A percentile compares a stretch with the other conserved stretches of the same genome.
Evolutionary conservation across 2,329 filamentous ascomycete genomes (phyloP).

Genomic region (Talaromyces marneffei): DNA sequence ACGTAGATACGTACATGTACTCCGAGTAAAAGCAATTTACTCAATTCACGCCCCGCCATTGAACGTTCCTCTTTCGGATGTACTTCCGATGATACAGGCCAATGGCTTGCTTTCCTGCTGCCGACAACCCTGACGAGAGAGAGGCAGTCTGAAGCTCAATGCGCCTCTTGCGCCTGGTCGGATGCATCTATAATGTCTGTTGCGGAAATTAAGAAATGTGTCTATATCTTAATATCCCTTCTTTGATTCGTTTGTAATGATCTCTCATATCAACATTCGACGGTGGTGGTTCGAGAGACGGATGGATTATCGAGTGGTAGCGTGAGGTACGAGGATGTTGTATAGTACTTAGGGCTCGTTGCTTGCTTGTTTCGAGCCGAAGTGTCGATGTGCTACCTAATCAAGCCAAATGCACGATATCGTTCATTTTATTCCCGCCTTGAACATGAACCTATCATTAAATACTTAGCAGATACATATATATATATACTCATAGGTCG

Average conservation of each 20-base stretch:
- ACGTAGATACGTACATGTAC: too few species aligned
- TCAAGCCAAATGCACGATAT: not conserved
- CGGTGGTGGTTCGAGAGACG: not conserved
- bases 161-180: not conserved
- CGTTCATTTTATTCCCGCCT: not conserved
- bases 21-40: not conserved
- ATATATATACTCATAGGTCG: not conserved
- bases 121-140: not conserved
- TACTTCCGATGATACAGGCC: not conserved
- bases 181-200: not conserved
- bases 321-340: not conserved
- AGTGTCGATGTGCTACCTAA: not conserved
- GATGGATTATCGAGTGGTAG: not conserved
- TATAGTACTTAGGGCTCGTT: not conserved
- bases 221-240: not conserved
- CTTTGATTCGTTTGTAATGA: not conserved
- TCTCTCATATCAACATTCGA: not conserved
- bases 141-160: not conserved
- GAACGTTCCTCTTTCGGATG: not conserved
- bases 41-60: not conserved
- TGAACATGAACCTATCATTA: too few species aligned
- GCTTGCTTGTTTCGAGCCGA: not conserved
- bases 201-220: too few species aligned
- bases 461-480: not conserved
- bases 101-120: not conserved